Evolutionary conservation across 345 rosid species (phyloP).

Genomic region (Capsella bursapastoris): DNA sequence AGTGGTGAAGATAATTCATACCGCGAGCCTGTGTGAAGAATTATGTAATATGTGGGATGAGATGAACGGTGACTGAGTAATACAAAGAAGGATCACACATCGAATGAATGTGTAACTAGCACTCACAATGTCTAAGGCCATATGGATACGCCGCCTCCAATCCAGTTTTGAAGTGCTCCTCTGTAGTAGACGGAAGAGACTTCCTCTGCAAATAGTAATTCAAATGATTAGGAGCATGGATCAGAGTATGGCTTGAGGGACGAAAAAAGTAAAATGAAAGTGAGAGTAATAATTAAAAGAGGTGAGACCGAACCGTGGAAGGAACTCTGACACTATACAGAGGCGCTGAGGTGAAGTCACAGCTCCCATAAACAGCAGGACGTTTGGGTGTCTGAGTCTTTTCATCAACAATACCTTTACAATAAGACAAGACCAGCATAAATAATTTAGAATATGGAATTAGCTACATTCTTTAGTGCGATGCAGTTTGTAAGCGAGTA

Average conservation of each 20-base stretch:
- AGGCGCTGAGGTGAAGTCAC: conserved; percentile 89
- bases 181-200: conserved; percentile 88
- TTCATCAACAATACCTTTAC: conserved; percentile 88
- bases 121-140: conserved; percentile 95
- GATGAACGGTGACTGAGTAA: conserved; percentile 20
- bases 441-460: not conserved
- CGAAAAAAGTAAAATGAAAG: conserved; percentile 10
- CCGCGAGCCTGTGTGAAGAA: conserved; percentile 79
- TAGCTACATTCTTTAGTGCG: not conserved
- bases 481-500: conserved; percentile 23
- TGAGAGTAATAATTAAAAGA: conserved; percentile 25
- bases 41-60: conserved; percentile 34
- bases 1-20: conserved; percentile 93
- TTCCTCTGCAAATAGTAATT: conserved; percentile 66
- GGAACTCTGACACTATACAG: conserved; percentile 98
- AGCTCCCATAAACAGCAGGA: conserved; percentile 97
- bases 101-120: conserved; percentile 10
- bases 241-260: conserved; percentile 28
- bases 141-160: conserved; percentile 83
- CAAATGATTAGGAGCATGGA: conserved; percentile 14
- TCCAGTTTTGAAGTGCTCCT: conserved; percentile 77
- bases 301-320: conserved; percentile 77
- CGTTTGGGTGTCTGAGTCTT: conserved; percentile 94
- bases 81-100: conserved; percentile 12
- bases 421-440: conserved; percentile 28